Evolutionary conservation across 1,139 yeast species (phyloP).

Genomic region (Magnusiomyces ingens): DNA sequence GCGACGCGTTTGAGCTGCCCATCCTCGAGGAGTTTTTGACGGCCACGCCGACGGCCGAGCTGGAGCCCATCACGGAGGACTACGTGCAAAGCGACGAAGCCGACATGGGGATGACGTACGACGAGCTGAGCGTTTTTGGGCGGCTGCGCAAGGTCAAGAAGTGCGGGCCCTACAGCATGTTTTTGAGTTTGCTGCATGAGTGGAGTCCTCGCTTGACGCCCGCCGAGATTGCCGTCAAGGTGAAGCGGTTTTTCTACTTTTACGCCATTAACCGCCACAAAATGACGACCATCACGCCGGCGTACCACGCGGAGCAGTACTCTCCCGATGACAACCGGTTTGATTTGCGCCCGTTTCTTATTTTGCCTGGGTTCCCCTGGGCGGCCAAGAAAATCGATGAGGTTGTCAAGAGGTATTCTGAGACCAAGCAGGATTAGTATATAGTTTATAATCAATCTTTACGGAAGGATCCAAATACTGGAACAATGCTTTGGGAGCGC

Average conservation of each 20-base stretch:
- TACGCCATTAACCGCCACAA: conserved; percentile 95
- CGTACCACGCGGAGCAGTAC: conserved; percentile 95
- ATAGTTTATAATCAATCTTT: background rate
- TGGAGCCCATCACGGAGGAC: conserved; percentile 87
- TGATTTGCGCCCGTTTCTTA: conserved; percentile 88
- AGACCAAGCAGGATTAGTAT: too few relatives aligned
- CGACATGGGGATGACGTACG: conserved; percentile 98
- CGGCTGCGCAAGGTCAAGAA: conserved; percentile 82
- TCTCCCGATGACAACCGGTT: conserved; percentile 97
- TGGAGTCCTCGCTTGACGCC: conserved; percentile 87
- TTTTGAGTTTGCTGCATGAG: conserved; percentile 77
- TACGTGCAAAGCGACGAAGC: conserved; percentile 94
- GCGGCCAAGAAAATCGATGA: conserved; percentile 84
- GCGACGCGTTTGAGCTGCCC: conserved; percentile 62
- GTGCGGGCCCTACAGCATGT: conserved; percentile 95
- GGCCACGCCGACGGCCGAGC: conserved; percentile 96
- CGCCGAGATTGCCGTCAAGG: conserved; percentile 82
- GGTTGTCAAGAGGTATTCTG: conserved; percentile 38
- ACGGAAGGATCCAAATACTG: conserved; percentile 29
- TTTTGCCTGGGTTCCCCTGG: conserved; percentile 86
- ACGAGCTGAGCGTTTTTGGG: conserved; percentile 89
- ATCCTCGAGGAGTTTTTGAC: conserved; percentile 67
- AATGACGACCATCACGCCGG: conserved; percentile 93
- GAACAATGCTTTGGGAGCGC: conserved; percentile 28
- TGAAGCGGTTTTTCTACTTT: conserved; percentile 82